Evolutionary conservation across 2,329 filamentous ascomycete species (phyloP).

Genomic region (Neodidymelliopsis sp.): DNA sequence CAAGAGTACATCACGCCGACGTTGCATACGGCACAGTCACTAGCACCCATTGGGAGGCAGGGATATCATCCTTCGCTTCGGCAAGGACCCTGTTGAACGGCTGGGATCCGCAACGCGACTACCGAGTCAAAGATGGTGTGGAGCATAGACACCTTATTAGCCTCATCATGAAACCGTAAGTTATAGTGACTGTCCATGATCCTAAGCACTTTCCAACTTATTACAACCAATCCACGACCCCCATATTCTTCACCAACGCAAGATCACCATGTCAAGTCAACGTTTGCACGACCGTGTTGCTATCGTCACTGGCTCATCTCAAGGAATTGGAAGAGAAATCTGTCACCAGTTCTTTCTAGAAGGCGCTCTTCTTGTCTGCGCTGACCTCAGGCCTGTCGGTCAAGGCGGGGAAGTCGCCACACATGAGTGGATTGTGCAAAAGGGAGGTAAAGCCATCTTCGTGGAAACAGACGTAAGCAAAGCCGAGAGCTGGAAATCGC

Average conservation of each 20-base stretch:
- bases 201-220: background rate
- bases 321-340: slow-evolving; percentile 38
- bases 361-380: slow-evolving; percentile 17
- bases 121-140: background rate
- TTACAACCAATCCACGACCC: no score
- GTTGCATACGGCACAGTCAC: background rate
- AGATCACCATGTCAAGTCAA: slow-evolving; percentile 11
- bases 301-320: slow-evolving; percentile 41
- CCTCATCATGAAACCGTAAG: background rate
- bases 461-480: slow-evolving; percentile 43
- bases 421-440: slow-evolving; percentile 28
- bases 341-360: slow-evolving; percentile 17
- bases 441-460: slow-evolving; percentile 34
- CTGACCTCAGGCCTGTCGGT: slow-evolving; percentile 12
- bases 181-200: background rate
- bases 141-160: background rate
- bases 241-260: background rate
- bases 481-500: slow-evolving; percentile 32
- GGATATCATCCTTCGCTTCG: background rate
- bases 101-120: background rate
- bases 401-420: slow-evolving; percentile 17
- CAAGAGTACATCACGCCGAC: background rate
- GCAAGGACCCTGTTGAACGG: background rate
- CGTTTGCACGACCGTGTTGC: slow-evolving; percentile 26
- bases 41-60: background rate